Percentiles rank a stretch among this genome's conserved stretches.
Conservation (phyloP, 2,329 filamentous ascomycete genomes). For the Pseudodiploospora longispora region DNA sequence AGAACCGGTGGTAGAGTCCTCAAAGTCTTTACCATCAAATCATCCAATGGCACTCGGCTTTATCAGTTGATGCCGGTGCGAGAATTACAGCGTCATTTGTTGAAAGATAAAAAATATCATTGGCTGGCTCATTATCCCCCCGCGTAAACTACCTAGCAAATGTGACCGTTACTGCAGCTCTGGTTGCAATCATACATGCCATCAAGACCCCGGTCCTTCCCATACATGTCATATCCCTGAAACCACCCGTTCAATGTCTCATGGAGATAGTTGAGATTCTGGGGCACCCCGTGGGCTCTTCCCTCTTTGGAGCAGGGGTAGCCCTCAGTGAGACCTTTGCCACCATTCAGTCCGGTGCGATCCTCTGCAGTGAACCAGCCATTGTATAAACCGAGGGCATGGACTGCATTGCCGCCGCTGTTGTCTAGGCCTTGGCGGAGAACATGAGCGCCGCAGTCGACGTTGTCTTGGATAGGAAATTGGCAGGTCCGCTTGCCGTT, state of each 20-base stretch:
- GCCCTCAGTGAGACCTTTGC: slow-evolving; percentile 19
- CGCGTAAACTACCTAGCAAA: background rate
- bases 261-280: slow-evolving; percentile 28
- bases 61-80: no score
- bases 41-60: no score
- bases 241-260: slow-evolving; percentile 29
- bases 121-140: no score
- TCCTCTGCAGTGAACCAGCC: slow-evolving; percentile 25
- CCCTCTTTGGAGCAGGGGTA: slow-evolving; percentile 16
- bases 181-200: background rate
- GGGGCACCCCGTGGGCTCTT: slow-evolving; percentile 19
- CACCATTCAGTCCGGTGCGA: slow-evolving; percentile 16
- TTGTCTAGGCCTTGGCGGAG: slow-evolving; percentile 17
- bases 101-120: no score
- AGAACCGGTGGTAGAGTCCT: no score
- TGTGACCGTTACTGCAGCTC: background rate
- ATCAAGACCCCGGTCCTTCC: slow-evolving; percentile 10
- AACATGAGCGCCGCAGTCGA: slow-evolving; percentile 25
- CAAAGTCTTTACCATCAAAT: no score
- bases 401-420: slow-evolving; percentile 20
- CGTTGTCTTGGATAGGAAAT: slow-evolving; percentile 25
- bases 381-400: slow-evolving; percentile 26
- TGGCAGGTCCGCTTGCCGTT: slow-evolving; percentile 20
- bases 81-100: no score
- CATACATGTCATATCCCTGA: slow-evolving; percentile 24